A percentile compares a stretch with the other conserved stretches of the same genome.
These are phyloP conservation scores for Alternaria longipes DNA, from an alignment of 2,329 filamentous ascomycete species.

Conservation along the genomic window DNA sequence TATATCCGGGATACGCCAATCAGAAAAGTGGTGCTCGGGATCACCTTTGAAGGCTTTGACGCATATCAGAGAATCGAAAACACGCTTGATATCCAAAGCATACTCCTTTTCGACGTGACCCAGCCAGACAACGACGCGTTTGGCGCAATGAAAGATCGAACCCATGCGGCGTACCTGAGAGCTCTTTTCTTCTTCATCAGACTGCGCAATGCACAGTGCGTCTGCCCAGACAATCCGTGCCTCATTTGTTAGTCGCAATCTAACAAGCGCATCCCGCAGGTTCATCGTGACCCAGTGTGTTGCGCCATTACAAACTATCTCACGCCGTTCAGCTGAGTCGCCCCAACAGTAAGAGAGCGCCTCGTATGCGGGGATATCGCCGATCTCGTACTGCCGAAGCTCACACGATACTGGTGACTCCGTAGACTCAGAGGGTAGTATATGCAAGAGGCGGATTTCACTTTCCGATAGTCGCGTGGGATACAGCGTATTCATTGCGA, in stretches of 20 bases:
- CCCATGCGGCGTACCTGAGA: not conserved
- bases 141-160: not conserved
- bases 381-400: not conserved
- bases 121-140: slow-evolving; percentile 1
- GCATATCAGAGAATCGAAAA: too few relatives aligned
- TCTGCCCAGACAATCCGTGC: not conserved
- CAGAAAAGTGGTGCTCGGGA: too few relatives aligned
- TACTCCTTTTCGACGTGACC: not conserved
- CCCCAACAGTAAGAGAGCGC: not conserved
- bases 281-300: not conserved
- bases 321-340: not conserved
- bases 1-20: too few relatives aligned
- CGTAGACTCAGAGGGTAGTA: not conserved
- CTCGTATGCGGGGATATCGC: not conserved
- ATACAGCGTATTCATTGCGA: not conserved
- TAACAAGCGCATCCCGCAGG: not conserved
- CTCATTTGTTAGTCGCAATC: not conserved
- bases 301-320: not conserved
- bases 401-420: not conserved
- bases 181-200: not conserved
- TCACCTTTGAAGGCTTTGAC: too few relatives aligned
- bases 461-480: not conserved
- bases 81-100: too few relatives aligned
- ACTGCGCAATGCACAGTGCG: slow-evolving; percentile 1
- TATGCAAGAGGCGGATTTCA: not conserved